Evolutionary conservation across 176 grass and related monocot genomes (phyloP), one percentile per base, ranked within the genome.

Genomic region (Hordeum vulgare): DNA sequence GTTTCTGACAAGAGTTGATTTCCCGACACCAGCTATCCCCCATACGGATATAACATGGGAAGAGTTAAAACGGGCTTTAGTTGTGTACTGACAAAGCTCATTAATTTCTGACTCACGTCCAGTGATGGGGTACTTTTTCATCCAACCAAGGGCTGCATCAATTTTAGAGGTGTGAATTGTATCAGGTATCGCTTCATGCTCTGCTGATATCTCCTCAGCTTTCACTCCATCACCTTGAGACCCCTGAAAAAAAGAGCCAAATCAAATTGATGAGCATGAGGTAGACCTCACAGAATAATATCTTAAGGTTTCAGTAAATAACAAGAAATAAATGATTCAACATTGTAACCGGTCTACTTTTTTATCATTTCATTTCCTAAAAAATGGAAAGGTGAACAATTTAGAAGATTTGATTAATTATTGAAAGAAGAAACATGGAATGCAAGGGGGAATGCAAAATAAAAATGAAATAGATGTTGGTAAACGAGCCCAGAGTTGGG

Each of bases 21-120:
- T 85, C 0, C 83, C 74, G 13, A 59, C 83, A 0, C 83, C 83
- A 44, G 74, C 49, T 9, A 85, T 77, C 0, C 83, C 83, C 83
- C 83, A 85, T 0, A 85, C 62, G 0, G 83, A 85, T 20, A 85
- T 69, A 74, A 85, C 72, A 7, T 58, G 10, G 0, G 7, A 11
- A 40, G 9, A 20, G 1, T 3, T 1, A 3, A 61, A 17, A 20
- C 36, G 80, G 7, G 66, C n/a, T 1, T 0, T 3, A 0, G 81
- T 11, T 64, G 33, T 35, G 4, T 27, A 26, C 1, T 37, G 1
- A 0, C 13, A 3, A 37, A 84, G 73, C 21, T 84, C 44, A 7
- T 27, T 4, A 17, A 76, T 76, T 15, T 84, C 72, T 10, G 45
- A 40, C 3, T 66, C 14, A 0, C 82, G 82, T 4, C 82, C 72